These are phyloP conservation scores for Populus pruinosa DNA, from an alignment of 345 rosid species.

Conservation along the genomic window DNA sequence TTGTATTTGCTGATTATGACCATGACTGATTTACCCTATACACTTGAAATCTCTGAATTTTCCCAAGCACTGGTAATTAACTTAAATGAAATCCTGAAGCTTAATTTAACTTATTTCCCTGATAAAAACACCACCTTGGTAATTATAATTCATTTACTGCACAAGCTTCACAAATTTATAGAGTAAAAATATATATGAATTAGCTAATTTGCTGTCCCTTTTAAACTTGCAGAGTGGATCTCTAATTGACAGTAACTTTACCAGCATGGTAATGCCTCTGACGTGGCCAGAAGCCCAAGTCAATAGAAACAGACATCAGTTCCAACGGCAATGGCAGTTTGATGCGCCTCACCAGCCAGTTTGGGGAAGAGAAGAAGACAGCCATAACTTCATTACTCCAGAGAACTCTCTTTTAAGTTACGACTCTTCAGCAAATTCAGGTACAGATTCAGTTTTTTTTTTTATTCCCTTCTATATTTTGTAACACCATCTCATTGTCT, in stretches of 20 bases:
- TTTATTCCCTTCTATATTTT: background rate
- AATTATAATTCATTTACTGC: background rate
- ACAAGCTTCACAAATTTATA: background rate
- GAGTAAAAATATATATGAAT: background rate
- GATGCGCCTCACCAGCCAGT: constrained; percentile 56
- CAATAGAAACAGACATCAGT: constrained; percentile 55
- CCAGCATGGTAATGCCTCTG: constrained; percentile 53
- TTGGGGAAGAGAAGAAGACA: constrained; percentile 73
- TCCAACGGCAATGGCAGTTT: constrained; percentile 61
- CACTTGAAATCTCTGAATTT: background rate
- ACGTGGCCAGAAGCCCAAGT: constrained; percentile 63
- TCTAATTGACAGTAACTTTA: constrained; percentile 56
- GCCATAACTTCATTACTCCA: constrained; percentile 41
- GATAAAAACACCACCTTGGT: background rate
- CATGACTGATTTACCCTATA: background rate
- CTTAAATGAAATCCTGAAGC: background rate
- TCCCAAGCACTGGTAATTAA: background rate
- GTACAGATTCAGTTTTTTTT: constrained; percentile 23
- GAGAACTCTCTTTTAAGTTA: constrained; percentile 65
- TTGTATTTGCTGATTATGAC: background rate
- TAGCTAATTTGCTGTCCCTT: constrained; percentile 7
- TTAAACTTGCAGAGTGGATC: constrained; percentile 52
- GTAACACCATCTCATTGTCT: background rate
- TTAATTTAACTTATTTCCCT: background rate
- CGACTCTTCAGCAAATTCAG: constrained; percentile 65